Evolutionary conservation across 441 rosid genomes (phyloP).

Genomic region (Pelargonium myrrhifolium): DNA sequence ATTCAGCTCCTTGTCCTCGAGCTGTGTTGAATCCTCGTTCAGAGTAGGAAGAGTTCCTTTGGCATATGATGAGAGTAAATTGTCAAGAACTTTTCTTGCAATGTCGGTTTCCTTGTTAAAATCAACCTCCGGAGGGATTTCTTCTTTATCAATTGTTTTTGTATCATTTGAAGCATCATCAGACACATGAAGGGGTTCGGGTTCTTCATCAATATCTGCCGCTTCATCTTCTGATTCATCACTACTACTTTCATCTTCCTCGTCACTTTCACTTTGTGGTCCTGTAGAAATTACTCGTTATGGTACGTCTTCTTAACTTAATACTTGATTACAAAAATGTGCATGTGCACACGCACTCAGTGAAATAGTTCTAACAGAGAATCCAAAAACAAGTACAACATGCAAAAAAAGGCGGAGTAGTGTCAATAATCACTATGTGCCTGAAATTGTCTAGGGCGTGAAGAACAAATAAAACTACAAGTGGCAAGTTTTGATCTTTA

Average conservation of each 20-base stretch:
- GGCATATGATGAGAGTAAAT: conserved; percentile 42
- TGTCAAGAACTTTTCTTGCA: conserved; percentile 63
- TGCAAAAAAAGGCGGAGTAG: not conserved
- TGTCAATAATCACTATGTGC: not conserved
- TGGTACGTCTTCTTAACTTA: not conserved
- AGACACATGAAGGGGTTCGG: conserved; percentile 19
- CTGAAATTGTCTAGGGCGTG: not conserved
- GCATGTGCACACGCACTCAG: not conserved
- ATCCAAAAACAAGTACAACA: not conserved
- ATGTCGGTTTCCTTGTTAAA: conserved; percentile 71
- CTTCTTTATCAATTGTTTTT: conserved; percentile 30
- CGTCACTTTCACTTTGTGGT: conserved; percentile 33
- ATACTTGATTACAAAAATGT: not conserved
- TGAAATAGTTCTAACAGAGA: not conserved
- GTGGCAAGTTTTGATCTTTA: not conserved
- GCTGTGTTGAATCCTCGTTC: conserved; percentile 27
- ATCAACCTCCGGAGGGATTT: conserved; percentile 33
- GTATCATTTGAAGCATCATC: conserved; percentile 27
- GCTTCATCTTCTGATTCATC: conserved; percentile 52
- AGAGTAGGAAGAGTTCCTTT: conserved; percentile 33
- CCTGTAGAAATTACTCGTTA: conserved; percentile 32
- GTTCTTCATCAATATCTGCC: conserved; percentile 23
- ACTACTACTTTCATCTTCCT: conserved; percentile 46
- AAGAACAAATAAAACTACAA: not conserved
- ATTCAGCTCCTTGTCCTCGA: conserved; percentile 27